Evolutionary conservation across 352 stramenopile genomes (phyloP).

Genomic region (Plasmopara muralis): DNA sequence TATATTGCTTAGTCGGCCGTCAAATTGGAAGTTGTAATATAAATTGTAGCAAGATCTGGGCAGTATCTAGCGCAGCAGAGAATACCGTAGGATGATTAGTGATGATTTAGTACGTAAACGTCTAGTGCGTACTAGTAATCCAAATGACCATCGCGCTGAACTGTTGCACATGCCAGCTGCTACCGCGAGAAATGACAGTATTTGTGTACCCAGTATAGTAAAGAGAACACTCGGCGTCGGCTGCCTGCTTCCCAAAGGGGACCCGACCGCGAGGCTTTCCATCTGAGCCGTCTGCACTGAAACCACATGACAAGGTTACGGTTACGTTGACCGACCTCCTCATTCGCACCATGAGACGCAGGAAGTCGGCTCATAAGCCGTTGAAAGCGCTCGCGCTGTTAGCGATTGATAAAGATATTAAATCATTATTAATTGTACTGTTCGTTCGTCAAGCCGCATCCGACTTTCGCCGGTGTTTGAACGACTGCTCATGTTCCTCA

Average conservation of each 20-base stretch:
- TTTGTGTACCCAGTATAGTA: neutral
- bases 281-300: slow-evolving; percentile 18
- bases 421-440: slow-evolving; percentile 19
- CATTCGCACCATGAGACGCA: neutral
- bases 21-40: neutral
- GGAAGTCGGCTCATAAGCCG: slow-evolving; percentile 6
- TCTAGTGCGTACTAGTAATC: too few relatives aligned
- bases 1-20: neutral
- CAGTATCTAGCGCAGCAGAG: neutral
- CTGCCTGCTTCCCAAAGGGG: slow-evolving; percentile 1
- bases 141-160: neutral
- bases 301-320: slow-evolving; percentile 4
- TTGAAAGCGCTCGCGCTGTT: neutral
- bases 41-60: neutral
- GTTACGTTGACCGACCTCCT: slow-evolving; percentile 6
- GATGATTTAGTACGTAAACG: too few relatives aligned
- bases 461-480: slow-evolving; percentile 23
- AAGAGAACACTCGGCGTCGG: neutral
- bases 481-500: slow-evolving; percentile 11
- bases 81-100: neutral
- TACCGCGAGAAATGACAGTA: neutral
- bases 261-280: slow-evolving; percentile 13
- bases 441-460: slow-evolving; percentile 8
- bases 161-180: neutral
- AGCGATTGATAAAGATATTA: slow-evolving; percentile 18